Evolutionary conservation across 352 stramenopile genomes (phyloP).

Genomic region (Pythium plurisporium): DNA sequence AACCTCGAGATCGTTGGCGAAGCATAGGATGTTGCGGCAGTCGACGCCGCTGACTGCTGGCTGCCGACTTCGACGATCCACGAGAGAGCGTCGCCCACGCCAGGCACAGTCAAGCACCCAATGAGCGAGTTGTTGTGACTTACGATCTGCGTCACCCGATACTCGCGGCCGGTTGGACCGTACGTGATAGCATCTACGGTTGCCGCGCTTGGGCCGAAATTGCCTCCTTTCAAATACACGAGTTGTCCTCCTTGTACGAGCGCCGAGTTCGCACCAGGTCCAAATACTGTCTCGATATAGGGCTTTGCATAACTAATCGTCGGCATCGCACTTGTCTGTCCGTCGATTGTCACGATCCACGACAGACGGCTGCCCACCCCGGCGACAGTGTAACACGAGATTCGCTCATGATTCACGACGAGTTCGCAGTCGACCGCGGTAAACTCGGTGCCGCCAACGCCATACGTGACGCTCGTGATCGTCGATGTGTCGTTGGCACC

Average conservation of each 20-base stretch:
- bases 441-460: constrained; percentile 45
- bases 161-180: constrained; percentile 48
- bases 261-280: constrained; percentile 30
- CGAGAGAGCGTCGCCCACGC: constrained; percentile 41
- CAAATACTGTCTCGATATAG: constrained; percentile 34
- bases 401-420: constrained; percentile 47
- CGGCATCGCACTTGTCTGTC: constrained; percentile 36
- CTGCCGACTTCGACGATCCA: constrained; percentile 59
- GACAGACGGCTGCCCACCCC: constrained; percentile 44
- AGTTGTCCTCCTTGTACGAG: constrained; percentile 34
- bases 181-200: constrained; percentile 55
- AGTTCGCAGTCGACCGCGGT: constrained; percentile 32
- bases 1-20: constrained; percentile 27
- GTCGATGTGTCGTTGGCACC: constrained; percentile 27
- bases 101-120: constrained; percentile 37
- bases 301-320: constrained; percentile 60
- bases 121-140: constrained; percentile 58
- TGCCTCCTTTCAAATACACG: constrained; percentile 39
- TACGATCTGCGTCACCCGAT: constrained; percentile 33
- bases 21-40: constrained; percentile 43
- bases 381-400: constrained; percentile 38
- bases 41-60: constrained; percentile 37
- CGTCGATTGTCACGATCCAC: constrained; percentile 61
- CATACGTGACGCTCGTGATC: constrained; percentile 46
- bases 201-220: constrained; percentile 48